phyloP scores from a whole-genome alignment of 1,284 basidiomycete genomes.

The Ceraceosorus guamensis region DNA sequence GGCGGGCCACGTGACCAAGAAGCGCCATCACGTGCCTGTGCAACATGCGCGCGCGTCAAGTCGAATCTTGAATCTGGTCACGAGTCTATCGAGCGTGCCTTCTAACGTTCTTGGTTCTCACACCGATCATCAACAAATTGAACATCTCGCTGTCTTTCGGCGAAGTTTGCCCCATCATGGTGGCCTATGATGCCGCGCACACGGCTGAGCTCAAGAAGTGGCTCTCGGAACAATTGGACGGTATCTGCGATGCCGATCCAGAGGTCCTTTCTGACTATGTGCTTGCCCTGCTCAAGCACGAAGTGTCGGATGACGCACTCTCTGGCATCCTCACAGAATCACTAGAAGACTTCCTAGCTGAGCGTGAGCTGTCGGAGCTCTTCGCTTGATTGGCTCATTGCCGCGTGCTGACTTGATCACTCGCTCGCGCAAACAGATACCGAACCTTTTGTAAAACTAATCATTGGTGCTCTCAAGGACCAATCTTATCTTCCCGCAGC shows the following conservation, averaged over 20 bases:
- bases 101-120: too few relatives aligned
- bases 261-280: constrained; percentile 89
- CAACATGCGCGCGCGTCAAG: too few relatives aligned
- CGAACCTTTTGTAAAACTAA: constrained; percentile 67
- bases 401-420: neutral
- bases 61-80: too few relatives aligned
- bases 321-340: constrained; percentile 68
- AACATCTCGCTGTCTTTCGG: too few relatives aligned
- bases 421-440: constrained; percentile 57
- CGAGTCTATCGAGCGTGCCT: too few relatives aligned
- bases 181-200: constrained; percentile 23
- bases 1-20: too few relatives aligned
- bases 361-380: constrained; percentile 55
- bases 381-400: neutral
- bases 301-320: constrained; percentile 73
- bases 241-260: constrained; percentile 81
- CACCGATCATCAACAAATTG: too few relatives aligned
- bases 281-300: constrained; percentile 85
- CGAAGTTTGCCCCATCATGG: neutral
- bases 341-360: constrained; percentile 84
- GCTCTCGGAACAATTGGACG: constrained; percentile 38
- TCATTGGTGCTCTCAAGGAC: constrained; percentile 61
- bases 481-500: neutral
- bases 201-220: constrained; percentile 35
- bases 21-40: too few relatives aligned